Base-by-base conservation (phyloP, 2,329 filamentous ascomycete species). In the Penicillium sp. region DNA sequence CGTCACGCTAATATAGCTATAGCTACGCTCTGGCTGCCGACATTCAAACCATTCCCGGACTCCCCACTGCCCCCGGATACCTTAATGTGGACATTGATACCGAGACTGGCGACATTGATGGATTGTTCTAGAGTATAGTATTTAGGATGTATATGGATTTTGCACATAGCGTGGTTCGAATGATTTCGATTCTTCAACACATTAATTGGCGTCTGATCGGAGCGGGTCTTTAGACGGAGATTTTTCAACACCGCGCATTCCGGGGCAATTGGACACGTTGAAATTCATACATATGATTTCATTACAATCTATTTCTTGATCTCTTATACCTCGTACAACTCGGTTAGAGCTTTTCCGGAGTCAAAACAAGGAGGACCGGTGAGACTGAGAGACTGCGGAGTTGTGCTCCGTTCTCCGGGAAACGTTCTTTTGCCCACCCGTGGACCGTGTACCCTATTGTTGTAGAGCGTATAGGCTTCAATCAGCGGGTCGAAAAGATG, bases 11-110 rank as follows among this genome's bases (percentile, higher is more conserved):
- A 57, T 36, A 18, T 35, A 46, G 35, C 51, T 43, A 41, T 61
- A 89, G 88, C 50, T 97, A 96, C 66, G 94, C 94, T 7, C 82
- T 97, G 58, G 94, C 94, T 50, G 94, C 94, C 13, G 94, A 99
- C 70, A 97, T 99, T 62, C 94, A 97, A 80, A 99, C 94, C 1
- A 99, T 99, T 61, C 94, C 94, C 13, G 94, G 94, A 58, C 79
- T 99, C 61, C 93, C 93, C 9, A 97, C 94, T 8, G 93, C 93
- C 18, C 94, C 93, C 8, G 94, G 94, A 10, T 97, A 97, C 71
- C 79, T 97, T 58, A 97, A 97, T 67, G 92, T 97, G 42, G 93
- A 97, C 63, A 81, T 87, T 40, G 87, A 93, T 66, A 76, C 80
- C 6, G 88, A 91, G 78, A 92, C 88, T n/a, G 89, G 89, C 51